Conservation (phyloP, 2,329 filamentous ascomycete species). For the Ophiostoma sp. region DNA sequence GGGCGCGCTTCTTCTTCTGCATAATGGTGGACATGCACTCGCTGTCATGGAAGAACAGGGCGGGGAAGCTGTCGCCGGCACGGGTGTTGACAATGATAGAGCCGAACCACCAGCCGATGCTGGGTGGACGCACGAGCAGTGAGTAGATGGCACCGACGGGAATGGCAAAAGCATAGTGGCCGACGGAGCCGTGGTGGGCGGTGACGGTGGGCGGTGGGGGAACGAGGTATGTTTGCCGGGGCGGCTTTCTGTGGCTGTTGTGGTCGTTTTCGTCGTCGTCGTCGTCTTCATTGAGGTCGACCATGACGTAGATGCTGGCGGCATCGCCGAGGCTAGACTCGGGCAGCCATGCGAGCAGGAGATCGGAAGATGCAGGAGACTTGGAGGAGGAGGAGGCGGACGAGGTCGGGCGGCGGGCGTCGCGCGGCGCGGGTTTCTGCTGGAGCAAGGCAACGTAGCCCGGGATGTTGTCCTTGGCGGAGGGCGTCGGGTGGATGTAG, state of each 20-base stretch:
- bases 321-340: constrained; percentile 82
- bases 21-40: constrained; percentile 94
- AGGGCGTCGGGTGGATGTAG: constrained; percentile 91
- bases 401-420: constrained; percentile 28
- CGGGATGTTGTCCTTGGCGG: constrained; percentile 89
- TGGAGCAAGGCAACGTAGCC: constrained; percentile 91
- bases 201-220: constrained; percentile 85
- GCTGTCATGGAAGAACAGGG: constrained; percentile 94
- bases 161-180: constrained; percentile 85
- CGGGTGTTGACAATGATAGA: constrained; percentile 89
- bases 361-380: constrained; percentile 57
- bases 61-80: constrained; percentile 87
- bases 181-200: constrained; percentile 62
- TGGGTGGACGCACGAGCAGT: constrained; percentile 82
- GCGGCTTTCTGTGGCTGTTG: constrained; percentile 46
- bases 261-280: constrained; percentile 43
- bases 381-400: constrained; percentile 33
- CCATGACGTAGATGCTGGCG: constrained; percentile 87
- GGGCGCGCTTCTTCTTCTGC: constrained; percentile 80
- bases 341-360: constrained; percentile 88
- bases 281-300: constrained; percentile 67
- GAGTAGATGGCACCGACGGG: constrained; percentile 88
- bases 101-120: constrained; percentile 97
- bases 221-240: constrained; percentile 82
- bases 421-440: constrained; percentile 59